Evolutionary conservation across 2,329 filamentous ascomycete genomes (phyloP).

Genomic region (Ramularia endophylla): DNA sequence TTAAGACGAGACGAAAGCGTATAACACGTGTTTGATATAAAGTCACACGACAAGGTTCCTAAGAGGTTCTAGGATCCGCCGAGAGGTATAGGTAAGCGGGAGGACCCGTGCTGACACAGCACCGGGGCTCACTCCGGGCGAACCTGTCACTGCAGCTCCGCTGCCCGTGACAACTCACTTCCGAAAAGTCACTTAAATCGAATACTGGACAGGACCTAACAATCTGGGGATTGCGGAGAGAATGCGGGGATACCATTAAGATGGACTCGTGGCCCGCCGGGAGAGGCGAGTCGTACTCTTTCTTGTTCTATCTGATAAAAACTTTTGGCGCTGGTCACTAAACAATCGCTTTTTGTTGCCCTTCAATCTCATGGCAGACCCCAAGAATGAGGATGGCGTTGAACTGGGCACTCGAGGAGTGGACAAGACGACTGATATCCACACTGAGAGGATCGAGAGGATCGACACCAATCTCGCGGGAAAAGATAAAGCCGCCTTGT

Average conservation of each 20-base stretch:
- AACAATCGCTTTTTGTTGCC: not conserved
- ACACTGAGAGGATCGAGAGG: constrained; percentile 19
- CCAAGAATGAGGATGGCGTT: constrained; percentile 18
- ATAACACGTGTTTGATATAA: too few relatives aligned
- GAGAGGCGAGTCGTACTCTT: not conserved
- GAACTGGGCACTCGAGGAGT: constrained; percentile 16
- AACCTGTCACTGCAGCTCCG: too few relatives aligned
- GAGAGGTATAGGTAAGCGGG: too few relatives aligned
- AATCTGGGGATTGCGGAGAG: not conserved
- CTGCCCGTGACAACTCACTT: too few relatives aligned
- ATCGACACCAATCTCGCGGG: constrained; percentile 17
- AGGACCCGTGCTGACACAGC: too few relatives aligned
- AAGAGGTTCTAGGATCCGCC: too few relatives aligned
- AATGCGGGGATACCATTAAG: not conserved
- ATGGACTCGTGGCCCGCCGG: not conserved
- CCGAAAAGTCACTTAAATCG: too few relatives aligned
- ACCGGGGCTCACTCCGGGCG: too few relatives aligned
- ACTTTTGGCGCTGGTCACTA: too few relatives aligned
- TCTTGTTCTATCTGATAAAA: constrained; percentile 1
- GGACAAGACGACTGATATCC: constrained; percentile 15
- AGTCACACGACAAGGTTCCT: too few relatives aligned
- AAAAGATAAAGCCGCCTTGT: constrained; percentile 44
- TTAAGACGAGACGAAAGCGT: too few relatives aligned
- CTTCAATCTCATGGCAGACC: constrained; percentile 11
- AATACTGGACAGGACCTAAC: too few relatives aligned